Percentiles rank a stretch among this genome's conserved stretches.
Conservation (phyloP, 331 rosid genomes). For the Quercus phellos region DNA sequence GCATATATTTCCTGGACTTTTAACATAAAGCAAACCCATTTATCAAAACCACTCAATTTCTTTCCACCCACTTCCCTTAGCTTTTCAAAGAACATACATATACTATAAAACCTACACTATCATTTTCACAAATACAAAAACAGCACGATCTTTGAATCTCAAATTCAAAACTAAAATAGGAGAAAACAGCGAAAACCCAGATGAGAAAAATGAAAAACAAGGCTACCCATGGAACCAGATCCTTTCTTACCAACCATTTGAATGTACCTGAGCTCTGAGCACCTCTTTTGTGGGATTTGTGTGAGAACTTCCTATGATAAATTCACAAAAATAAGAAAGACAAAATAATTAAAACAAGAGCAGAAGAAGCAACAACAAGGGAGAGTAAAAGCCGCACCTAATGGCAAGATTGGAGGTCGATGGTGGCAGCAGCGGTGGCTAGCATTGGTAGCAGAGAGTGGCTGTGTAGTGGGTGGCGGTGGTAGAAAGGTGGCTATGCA, state of each 20-base stretch:
- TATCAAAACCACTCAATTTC: background rate
- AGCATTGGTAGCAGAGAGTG: too few relatives aligned
- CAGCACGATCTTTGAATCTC: background rate
- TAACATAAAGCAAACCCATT: too few relatives aligned
- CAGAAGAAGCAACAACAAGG: conserved; percentile 28
- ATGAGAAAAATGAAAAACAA: background rate
- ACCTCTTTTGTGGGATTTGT: conserved; percentile 35
- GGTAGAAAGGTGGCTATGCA: too few relatives aligned
- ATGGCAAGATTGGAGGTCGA: too few relatives aligned
- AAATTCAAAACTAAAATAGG: background rate
- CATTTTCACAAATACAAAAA: background rate
- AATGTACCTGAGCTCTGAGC: conserved; percentile 52
- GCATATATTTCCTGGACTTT: background rate
- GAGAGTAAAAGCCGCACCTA: too few relatives aligned
- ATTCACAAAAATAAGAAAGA: conserved; percentile 53
- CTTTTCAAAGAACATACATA: background rate
- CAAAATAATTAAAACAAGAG: conserved; percentile 37
- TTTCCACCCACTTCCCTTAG: background rate
- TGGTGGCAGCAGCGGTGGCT: fast-evolving
- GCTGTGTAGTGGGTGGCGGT: too few relatives aligned
- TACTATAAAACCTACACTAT: background rate
- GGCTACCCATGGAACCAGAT: conserved; percentile 33
- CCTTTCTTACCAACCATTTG: conserved; percentile 51
- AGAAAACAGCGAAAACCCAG: background rate
- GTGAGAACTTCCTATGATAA: conserved; percentile 31